These are phyloP conservation scores for Pichia gijzeniarum DNA, from an alignment of 805 yeast species.

Conservation along the genomic window DNA sequence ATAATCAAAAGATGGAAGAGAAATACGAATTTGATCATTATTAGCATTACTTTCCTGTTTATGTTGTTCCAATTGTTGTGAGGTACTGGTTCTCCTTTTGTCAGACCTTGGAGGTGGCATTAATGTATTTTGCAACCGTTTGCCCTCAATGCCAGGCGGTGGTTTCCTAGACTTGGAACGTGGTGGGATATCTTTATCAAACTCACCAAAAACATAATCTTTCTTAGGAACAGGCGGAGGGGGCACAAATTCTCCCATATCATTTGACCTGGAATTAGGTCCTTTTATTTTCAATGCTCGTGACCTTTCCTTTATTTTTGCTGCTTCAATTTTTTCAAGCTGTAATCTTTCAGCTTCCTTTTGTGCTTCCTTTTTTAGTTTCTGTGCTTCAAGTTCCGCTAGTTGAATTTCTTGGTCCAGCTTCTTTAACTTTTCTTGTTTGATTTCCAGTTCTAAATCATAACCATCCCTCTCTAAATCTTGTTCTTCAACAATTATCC, in stretches of 20 bases:
- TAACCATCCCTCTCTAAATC: slow-evolving; percentile 36
- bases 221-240: slow-evolving; percentile 19
- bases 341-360: slow-evolving; percentile 4
- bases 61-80: background rate
- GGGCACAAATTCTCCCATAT: background rate
- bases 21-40: slow-evolving; percentile 5
- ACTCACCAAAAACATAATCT: slow-evolving; percentile 5
- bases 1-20: slow-evolving; percentile 6
- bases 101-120: slow-evolving; percentile 4
- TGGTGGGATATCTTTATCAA: slow-evolving; percentile 2
- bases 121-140: background rate
- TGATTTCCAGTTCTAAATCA: slow-evolving; percentile 31
- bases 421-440: slow-evolving; percentile 28
- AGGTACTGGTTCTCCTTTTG: background rate
- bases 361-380: slow-evolving; percentile 11
- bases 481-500: slow-evolving; percentile 71
- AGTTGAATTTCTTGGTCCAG: slow-evolving; percentile 24
- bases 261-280: too few species aligned
- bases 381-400: slow-evolving; percentile 25
- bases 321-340: slow-evolving; percentile 1
- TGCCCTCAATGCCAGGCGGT: background rate
- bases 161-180: slow-evolving; percentile 9
- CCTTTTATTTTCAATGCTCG: background rate
- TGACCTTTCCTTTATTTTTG: background rate
- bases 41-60: background rate